Base-by-base conservation (phyloP, 805 yeast species). In the Candida pseudofarinosa region DNA sequence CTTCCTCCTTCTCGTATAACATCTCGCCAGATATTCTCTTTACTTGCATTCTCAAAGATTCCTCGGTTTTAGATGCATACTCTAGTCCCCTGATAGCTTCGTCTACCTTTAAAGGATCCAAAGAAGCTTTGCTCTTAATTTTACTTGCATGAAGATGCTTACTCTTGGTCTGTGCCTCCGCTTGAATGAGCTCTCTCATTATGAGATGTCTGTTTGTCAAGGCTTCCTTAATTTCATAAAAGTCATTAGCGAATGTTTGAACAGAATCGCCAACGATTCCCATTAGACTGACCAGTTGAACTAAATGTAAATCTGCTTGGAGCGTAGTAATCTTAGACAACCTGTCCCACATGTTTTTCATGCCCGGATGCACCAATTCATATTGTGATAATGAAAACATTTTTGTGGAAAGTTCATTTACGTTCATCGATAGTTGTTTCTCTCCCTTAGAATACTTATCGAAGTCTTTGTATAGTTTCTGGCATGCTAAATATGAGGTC, bases 181-280 rank as follows among this genome's bases (percentile, higher is more conserved):
- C 90, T 56, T 79, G 85, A 26, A 78, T 55, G 40, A 88, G 69
- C 51, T 93, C 99, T 41, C 97, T 76, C 96, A 93, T 93, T 32
- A 91, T 65, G 44, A 93, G 71, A 60, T 93, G 96, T 45, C 99
- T 74, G 63, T 91, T 90, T 0, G 99, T 93, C 42, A 93, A 69
- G 0, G 96, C 84, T 63, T 93, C 99, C 62, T 93, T 93, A 44
- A 90, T 84, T 44, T 85, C 82, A 60, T 83, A 93, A 13, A 93
- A 83, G 53, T 90, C 97, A 47, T 77, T 77, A 3, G 80, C 68
- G 20, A 88, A 67, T 53, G 77, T 69, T 43, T 73, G 79, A 13
- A 88, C 59, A 1, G 85, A 85, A 53, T 91, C 97, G 1, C 87
- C 89, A 30, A 91, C 61, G 0, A 85, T 73, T 0, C 93, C 89